These are phyloP conservation scores for Trametes polyzona DNA, from an alignment of 1,284 basidiomycete species.

Conservation along the genomic window DNA sequence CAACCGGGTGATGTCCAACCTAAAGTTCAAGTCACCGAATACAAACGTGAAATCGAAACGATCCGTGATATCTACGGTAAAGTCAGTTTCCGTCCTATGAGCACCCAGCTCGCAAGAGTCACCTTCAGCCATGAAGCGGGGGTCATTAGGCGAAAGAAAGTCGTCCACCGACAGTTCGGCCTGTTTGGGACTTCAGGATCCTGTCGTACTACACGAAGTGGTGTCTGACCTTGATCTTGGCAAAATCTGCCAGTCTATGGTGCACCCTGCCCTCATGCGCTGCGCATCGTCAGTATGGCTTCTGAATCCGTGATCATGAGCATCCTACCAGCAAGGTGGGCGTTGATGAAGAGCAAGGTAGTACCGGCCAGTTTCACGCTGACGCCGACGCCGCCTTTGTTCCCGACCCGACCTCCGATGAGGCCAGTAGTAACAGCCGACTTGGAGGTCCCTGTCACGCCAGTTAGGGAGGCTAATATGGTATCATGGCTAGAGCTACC, in stretches of 20 bases:
- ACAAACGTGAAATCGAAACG: slow-evolving; percentile 84
- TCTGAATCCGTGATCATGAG: neutral
- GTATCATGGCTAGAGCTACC: slow-evolving; percentile 42
- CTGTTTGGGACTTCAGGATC: slow-evolving; percentile 36
- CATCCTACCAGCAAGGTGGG: slow-evolving; percentile 76
- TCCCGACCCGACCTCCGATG: slow-evolving; percentile 86
- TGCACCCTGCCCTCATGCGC: slow-evolving; percentile 78
- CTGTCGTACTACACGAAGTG: neutral
- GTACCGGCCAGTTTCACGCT: slow-evolving; percentile 75
- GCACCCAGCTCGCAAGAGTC: neutral
- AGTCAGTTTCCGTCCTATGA: neutral
- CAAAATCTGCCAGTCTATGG: slow-evolving; percentile 69
- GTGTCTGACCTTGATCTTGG: slow-evolving; percentile 70
- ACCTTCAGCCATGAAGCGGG: slow-evolving; percentile 71
- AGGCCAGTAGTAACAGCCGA: slow-evolving; percentile 82
- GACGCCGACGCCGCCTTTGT: slow-evolving; percentile 86
- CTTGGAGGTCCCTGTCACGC: slow-evolving; percentile 59
- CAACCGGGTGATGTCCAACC: slow-evolving; percentile 71
- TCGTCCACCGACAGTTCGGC: slow-evolving; percentile 66
- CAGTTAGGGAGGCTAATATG: neutral
- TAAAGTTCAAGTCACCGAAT: slow-evolving; percentile 82
- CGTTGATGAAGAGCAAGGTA: slow-evolving; percentile 83
- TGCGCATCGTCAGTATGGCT: slow-evolving; percentile 29
- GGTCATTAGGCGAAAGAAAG: slow-evolving; percentile 66
- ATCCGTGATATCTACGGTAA: slow-evolving; percentile 68